Evolutionary conservation across 148 eudicot genomes (phyloP).

Genomic region (Rhododendron williamsianum): DNA sequence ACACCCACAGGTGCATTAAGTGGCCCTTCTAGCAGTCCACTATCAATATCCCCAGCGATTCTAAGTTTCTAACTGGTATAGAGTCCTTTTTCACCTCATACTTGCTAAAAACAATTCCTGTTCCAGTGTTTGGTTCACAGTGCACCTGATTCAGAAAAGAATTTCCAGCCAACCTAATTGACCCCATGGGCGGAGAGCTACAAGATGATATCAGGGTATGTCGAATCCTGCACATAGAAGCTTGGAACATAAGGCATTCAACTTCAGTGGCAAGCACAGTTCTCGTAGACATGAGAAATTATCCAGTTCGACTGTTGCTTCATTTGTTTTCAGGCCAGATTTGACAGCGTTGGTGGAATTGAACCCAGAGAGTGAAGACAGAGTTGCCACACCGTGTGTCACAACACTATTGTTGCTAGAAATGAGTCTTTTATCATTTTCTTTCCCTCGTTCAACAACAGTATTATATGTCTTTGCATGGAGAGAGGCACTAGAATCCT

Average conservation of each 20-base stretch:
- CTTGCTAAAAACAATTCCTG: conserved; percentile 44
- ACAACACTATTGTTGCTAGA: conserved; percentile 26
- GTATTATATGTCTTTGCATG: conserved; percentile 53
- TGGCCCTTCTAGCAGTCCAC: conserved; percentile 65
- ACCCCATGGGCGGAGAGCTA: conserved; percentile 31
- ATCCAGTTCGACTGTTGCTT: conserved; percentile 34
- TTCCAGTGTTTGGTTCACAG: conserved; percentile 47
- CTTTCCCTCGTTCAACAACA: conserved; percentile 51
- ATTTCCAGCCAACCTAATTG: conserved; percentile 42
- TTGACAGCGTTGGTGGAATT: conserved; percentile 35
- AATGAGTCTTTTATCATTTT: conserved; percentile 26
- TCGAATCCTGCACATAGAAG: conserved; percentile 77
- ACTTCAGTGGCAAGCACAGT: conserved; percentile 73
- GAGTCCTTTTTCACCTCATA: conserved; percentile 70
- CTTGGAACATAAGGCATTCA: conserved; percentile 83
- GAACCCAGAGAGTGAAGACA: conserved; percentile 40
- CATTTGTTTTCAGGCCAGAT: conserved; percentile 29
- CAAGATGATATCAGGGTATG: conserved; percentile 61
- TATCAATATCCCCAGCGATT: conserved; percentile 86
- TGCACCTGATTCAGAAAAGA: conserved; percentile 40
- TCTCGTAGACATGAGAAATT: conserved; percentile 41
- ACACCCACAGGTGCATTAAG: conserved; percentile 80
- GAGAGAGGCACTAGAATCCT: conserved; percentile 28
- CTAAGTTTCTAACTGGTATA: conserved; percentile 51
- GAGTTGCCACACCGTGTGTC: conserved; percentile 33